Evolutionary conservation across 2,329 filamentous ascomycete genomes (phyloP).

Genomic region (Cercospora berteroae): DNA sequence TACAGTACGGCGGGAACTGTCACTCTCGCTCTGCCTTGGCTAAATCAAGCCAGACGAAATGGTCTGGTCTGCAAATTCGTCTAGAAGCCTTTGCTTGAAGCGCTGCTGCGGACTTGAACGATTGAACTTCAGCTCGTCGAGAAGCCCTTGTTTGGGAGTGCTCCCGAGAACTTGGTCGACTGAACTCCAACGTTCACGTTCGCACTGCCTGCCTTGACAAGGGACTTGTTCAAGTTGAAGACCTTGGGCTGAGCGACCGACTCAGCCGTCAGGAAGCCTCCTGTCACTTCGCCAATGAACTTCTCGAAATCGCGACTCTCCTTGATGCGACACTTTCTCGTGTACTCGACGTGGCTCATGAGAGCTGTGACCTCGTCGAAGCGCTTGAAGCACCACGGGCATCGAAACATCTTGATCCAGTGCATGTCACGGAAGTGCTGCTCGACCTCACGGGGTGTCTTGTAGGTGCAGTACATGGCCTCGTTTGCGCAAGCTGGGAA

Average conservation of each 20-base stretch:
- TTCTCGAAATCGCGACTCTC: constrained; percentile 38
- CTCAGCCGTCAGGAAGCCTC: constrained; percentile 39
- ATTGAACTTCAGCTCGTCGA: background rate
- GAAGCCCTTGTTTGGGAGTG: background rate
- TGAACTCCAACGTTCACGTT: background rate
- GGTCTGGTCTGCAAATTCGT: background rate
- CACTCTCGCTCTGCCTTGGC: background rate
- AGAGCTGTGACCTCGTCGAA: constrained; percentile 41
- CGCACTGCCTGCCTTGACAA: constrained; percentile 6
- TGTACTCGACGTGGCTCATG: constrained; percentile 45
- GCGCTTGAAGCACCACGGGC: constrained; percentile 42
- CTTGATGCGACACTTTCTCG: constrained; percentile 38
- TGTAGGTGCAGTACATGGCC: constrained; percentile 24
- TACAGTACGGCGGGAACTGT: background rate
- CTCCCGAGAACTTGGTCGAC: background rate
- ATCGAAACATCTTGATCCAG: constrained; percentile 39
- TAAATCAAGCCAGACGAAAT: background rate
- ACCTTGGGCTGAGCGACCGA: constrained; percentile 24
- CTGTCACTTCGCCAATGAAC: constrained; percentile 43
- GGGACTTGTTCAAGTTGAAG: constrained; percentile 12
- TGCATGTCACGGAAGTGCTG: constrained; percentile 39
- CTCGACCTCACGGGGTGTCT: constrained; percentile 32
- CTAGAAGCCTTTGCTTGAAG: background rate
- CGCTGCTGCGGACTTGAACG: background rate
- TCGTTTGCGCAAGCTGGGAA: constrained; percentile 48